Evolutionary conservation across 225 moss, liverwort and hornwort species (phyloP).

Genomic region (Physcomitrium patens): DNA sequence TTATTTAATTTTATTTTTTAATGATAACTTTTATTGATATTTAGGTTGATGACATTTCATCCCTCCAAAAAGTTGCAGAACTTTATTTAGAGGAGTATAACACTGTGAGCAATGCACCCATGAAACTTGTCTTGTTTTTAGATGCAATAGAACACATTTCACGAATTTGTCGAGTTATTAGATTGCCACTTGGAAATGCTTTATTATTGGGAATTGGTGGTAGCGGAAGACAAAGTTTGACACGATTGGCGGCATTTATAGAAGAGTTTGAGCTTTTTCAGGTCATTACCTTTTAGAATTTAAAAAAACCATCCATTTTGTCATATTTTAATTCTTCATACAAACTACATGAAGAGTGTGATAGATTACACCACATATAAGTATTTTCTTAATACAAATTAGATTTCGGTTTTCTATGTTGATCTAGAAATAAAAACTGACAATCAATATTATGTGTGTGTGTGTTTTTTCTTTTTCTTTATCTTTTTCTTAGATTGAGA

Average conservation of each 20-base stretch:
- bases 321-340: background rate
- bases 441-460: too few species aligned
- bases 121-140: conserved; percentile 80
- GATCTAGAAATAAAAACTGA: too few species aligned
- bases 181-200: conserved; percentile 79
- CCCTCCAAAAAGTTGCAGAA: conserved; percentile 60
- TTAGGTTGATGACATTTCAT: conserved; percentile 59
- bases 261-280: conserved; percentile 80
- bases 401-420: too few species aligned
- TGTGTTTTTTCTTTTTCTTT: background rate
- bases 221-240: conserved; percentile 79
- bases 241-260: conserved; percentile 67
- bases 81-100: conserved; percentile 74
- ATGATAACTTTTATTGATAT: background rate
- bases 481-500: conserved; percentile 65
- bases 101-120: conserved; percentile 68
- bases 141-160: conserved; percentile 83
- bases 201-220: conserved; percentile 80
- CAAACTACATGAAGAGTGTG: too few species aligned
- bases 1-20: too few species aligned
- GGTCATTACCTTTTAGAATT: conserved; percentile 19
- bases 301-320: too few species aligned
- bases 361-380: too few species aligned
- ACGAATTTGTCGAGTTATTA: conserved; percentile 73
- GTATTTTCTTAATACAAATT: too few species aligned